Base-by-base conservation (phyloP, 208 protist genomes). In the Naegleria lovaniensis region DNA sequence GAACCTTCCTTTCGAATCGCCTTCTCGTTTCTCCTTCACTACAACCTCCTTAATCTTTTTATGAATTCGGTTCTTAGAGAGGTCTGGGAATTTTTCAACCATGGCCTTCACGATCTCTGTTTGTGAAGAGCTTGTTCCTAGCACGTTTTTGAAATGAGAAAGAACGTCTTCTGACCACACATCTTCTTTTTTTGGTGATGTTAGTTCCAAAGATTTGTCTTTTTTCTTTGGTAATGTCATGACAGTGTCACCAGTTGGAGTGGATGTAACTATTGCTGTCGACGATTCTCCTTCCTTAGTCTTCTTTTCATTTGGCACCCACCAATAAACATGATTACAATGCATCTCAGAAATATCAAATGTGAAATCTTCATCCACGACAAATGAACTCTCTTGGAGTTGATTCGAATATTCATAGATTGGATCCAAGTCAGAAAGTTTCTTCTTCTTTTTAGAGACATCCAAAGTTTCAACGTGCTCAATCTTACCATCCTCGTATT, bases 401-500 rank as follows among this genome's bases (percentile, higher is more conserved):
- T 79, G 67, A 79, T 79, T 79, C 7, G 67, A 36, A 79, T 33
- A 79, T 79, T 79, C 67, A 79, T 36, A 79, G 16, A 79, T 36
- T 36, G 67, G 16, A 36, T 79, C 67, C 67, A 79, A 79, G 9
- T 79, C 67, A 79, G 16, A 79, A 6, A 36, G 2, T 79, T 79
- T 25, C n/a, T 29, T 19, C n/a, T 33, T 79, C 67, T 79, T 79
- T n/a, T 79, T 79, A 4, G 55, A 67, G 55, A 67, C 19, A 9
- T 36, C 67, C 9, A 0, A 0, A 36, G 67, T 79, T 2, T 79
- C 67, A 36, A 79, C 25, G 2, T 79, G 16, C n/a, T 79, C 67
- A 79, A 79, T 79, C 67, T 79, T 79, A 79, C 67, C 67, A 79
- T 79, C 67, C 9, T 79, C 67, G 36, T 79, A 79, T 79, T 79